These are phyloP conservation scores for Glarea lozoyensis DNA, from an alignment of 495 filamentous ascomycete genomes.

Conservation along the genomic window DNA sequence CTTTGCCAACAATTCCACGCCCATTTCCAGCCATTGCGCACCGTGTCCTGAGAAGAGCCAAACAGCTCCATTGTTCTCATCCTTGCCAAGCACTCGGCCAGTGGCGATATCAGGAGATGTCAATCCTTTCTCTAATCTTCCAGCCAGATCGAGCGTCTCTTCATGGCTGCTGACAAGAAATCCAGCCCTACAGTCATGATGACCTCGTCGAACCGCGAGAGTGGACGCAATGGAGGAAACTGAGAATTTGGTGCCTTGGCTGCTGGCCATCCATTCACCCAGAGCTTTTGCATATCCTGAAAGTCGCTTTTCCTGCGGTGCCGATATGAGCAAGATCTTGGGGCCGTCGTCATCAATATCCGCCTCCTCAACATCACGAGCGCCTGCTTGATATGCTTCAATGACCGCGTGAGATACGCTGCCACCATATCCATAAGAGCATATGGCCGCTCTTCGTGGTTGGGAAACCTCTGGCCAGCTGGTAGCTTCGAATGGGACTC, in stretches of 20 bases:
- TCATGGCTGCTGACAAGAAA: constrained; percentile 8
- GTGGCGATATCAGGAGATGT: background rate
- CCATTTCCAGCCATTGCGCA: constrained; percentile 49
- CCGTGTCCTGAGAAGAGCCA: constrained; percentile 13
- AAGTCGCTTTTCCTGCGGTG: background rate
- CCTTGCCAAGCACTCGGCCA: constrained; percentile 1
- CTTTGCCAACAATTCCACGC: constrained; percentile 32
- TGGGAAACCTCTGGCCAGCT: background rate
- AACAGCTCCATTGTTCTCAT: background rate
- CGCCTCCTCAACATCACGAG: constrained; percentile 2
- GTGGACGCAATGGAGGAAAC: constrained; percentile 23
- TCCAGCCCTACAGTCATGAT: constrained; percentile 12
- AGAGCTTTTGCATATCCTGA: constrained; percentile 4
- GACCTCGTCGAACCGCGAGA: constrained; percentile 11
- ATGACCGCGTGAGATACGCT: constrained; percentile 33
- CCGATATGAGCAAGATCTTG: background rate
- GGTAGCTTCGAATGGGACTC: constrained; percentile 12
- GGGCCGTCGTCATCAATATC: constrained; percentile 7
- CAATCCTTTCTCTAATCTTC: background rate
- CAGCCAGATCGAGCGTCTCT: background rate
- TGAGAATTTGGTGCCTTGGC: background rate
- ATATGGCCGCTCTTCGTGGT: constrained; percentile 28
- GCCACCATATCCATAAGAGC: constrained; percentile 36
- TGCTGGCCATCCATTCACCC: background rate
- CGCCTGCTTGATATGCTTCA: constrained; percentile 17